Percentiles rank a stretch among this genome's conserved stretches.
These are phyloP conservation scores for Syzygium malaccense DNA, from an alignment of 441 rosid genomes.

Conservation along the genomic window DNA sequence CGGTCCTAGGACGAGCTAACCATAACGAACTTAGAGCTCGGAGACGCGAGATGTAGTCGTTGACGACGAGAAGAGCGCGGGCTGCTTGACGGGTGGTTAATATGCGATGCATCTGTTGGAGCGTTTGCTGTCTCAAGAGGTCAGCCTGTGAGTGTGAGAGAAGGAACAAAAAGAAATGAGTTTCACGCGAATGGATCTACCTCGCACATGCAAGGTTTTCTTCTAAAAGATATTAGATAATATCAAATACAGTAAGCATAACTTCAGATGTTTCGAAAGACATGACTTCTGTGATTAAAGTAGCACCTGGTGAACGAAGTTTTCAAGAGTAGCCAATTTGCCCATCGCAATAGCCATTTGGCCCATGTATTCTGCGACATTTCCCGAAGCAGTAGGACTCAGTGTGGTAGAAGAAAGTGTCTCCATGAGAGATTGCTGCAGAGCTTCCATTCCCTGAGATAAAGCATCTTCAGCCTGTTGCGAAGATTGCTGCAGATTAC, in stretches of 20 bases:
- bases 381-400: conserved; percentile 57
- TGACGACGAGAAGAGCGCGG: conserved; percentile 72
- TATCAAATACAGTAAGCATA: neutral
- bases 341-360: conserved; percentile 95
- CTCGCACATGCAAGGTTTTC: neutral
- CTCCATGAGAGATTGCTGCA: conserved; percentile 85
- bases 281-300: neutral
- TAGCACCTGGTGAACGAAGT: conserved; percentile 78
- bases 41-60: conserved; percentile 68
- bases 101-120: conserved; percentile 82
- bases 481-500: conserved; percentile 88
- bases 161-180: neutral
- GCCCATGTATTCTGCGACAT: conserved; percentile 80
- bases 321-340: conserved; percentile 74
- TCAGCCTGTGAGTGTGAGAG: conserved; percentile 53
- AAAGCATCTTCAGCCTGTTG: conserved; percentile 97
- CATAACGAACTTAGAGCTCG: conserved; percentile 94
- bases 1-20: conserved; percentile 76
- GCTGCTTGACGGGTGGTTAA: conserved; percentile 90
- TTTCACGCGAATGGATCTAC: neutral
- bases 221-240: neutral
- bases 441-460: conserved; percentile 95
- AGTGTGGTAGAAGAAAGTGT: conserved; percentile 60
- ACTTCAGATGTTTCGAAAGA: neutral
- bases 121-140: conserved; percentile 79